Evolutionary conservation across 2,329 filamentous ascomycete genomes (phyloP).

Genomic region (Aspergillus quadrilineatus): DNA sequence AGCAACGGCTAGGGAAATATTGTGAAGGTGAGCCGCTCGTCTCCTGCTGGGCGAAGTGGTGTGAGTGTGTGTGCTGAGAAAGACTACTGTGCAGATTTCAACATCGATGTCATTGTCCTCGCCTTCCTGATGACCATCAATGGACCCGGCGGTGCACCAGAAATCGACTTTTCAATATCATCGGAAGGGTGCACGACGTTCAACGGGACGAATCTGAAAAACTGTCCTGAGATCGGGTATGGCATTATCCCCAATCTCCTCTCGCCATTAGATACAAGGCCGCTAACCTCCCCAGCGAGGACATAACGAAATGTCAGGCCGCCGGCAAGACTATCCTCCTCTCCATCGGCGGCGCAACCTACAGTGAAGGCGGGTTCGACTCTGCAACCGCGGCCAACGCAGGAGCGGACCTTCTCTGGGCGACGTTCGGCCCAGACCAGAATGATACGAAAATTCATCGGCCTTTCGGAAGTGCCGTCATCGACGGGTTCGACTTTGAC

Average conservation of each 20-base stretch:
- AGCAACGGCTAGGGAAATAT: conserved; percentile 59
- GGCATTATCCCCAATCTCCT: conserved; percentile 20
- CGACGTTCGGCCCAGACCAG: conserved; percentile 61
- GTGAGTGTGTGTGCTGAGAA: no score
- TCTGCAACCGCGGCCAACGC: conserved; percentile 52
- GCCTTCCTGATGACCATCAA: conserved; percentile 62
- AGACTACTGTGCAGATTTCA: conserved; percentile 21
- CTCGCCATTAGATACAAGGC: not conserved
- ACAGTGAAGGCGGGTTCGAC: conserved; percentile 66
- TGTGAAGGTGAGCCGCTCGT: conserved; percentile 52
- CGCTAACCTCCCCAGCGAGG: conserved; percentile 30
- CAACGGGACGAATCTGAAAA: conserved; percentile 56
- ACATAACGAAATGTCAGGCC: conserved; percentile 60
- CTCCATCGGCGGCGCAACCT: conserved; percentile 69
- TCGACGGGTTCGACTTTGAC: conserved; percentile 78
- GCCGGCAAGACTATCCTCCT: conserved; percentile 69
- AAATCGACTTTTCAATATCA: conserved; percentile 65
- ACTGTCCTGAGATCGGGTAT: conserved; percentile 66
- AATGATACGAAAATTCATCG: conserved; percentile 49
- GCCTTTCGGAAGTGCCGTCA: conserved; percentile 64
- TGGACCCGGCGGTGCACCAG: conserved; percentile 49
- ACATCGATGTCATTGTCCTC: conserved; percentile 53
- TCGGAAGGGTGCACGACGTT: conserved; percentile 63
- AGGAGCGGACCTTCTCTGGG: conserved; percentile 65
- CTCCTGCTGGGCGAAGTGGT: not conserved